Evolutionary conservation across 208 protist genomes (phyloP).

Genomic region (Acanthamoeba quina): DNA sequence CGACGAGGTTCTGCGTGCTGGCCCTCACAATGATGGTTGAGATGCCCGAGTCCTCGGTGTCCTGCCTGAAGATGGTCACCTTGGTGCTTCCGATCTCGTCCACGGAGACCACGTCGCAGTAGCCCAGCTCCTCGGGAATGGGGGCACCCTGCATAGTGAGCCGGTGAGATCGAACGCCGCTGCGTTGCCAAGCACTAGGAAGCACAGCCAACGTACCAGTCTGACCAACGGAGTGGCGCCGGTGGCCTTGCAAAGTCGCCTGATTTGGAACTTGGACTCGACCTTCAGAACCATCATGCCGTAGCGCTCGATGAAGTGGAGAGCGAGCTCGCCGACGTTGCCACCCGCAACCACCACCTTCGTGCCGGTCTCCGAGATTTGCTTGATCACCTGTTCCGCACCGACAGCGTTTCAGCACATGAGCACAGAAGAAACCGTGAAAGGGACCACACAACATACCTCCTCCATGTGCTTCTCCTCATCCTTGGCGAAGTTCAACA

Average conservation of each 20-base stretch:
- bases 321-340: constrained; percentile 97
- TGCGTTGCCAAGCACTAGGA: neutral
- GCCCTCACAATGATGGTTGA: constrained; percentile 99
- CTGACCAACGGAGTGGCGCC: constrained; percentile 96
- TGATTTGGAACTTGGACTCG: constrained; percentile 99
- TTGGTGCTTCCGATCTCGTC: constrained; percentile 97
- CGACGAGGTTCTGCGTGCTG: constrained; percentile 98
- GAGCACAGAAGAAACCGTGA: neutral
- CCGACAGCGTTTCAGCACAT: constrained; percentile 14
- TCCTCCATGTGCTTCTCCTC: constrained; percentile 98
- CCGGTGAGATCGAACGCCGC: neutral
- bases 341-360: constrained; percentile 98
- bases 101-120: constrained; percentile 95
- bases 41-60: constrained; percentile 75
- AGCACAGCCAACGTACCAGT: constrained; percentile 85
- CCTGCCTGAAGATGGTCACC: constrained; percentile 97
- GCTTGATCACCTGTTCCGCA: constrained; percentile 91
- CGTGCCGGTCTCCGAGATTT: constrained; percentile 96
- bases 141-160: constrained; percentile 83
- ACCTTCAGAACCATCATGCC: constrained; percentile 99
- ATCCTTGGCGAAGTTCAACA: constrained; percentile 96
- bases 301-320: constrained; percentile 99
- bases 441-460: constrained; percentile 77
- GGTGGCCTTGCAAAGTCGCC: constrained; percentile 97
- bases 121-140: constrained; percentile 96